Base-by-base conservation (phyloP, 495 filamentous ascomycete species). In the Lepidopterella palustris region DNA sequence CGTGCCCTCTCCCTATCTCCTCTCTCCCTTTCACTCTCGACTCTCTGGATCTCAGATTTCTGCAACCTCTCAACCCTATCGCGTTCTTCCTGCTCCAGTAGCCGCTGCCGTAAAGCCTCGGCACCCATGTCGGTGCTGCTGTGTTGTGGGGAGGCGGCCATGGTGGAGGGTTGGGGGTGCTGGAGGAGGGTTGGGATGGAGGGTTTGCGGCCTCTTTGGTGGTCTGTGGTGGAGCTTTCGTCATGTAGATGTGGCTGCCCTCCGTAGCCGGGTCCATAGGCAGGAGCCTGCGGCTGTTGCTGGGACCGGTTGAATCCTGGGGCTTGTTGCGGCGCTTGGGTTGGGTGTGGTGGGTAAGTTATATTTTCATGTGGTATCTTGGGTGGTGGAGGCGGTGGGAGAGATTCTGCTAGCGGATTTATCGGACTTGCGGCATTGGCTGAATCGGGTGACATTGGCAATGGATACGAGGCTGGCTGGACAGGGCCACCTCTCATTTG, bases 151-250 rank as follows among this genome's bases (percentile, higher is more conserved):
- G 60, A 63, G 21, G 64, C 64, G 25, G 64, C 60, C 63, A 67
- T 67, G 21, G 60, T 63, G 28, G 64, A 56, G 4, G 64, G 64
- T 40, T 67, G 64, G 23, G 64, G 64, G 31, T 67, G 64, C 45
- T 63, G 60, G 13, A 67, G 53, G 2, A 63, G 27, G 20, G 32
- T 39, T 5, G 31, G 31, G 20, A 67, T 53, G 9, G 64, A 67
- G 21, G 56, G 27, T 50, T 67, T 56, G 6, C 64, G 60, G 1
- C 31, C 40, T 4, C 63, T 55, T 20, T 24, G 5, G 5, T 60
- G 39, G n/a, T n/a, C n/a, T n/a, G n/a, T n/a, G n/a, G n/a, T n/a
- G n/a, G n/a, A 11, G 40, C 24, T 61, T 45, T 18, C 59, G 58
- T 42, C 18, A 18, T 42, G 18, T 11, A 15, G 35, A 11, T 2